Conservation (phyloP, 177 flowering plant genomes). For the Vitis hybrid region DNA sequence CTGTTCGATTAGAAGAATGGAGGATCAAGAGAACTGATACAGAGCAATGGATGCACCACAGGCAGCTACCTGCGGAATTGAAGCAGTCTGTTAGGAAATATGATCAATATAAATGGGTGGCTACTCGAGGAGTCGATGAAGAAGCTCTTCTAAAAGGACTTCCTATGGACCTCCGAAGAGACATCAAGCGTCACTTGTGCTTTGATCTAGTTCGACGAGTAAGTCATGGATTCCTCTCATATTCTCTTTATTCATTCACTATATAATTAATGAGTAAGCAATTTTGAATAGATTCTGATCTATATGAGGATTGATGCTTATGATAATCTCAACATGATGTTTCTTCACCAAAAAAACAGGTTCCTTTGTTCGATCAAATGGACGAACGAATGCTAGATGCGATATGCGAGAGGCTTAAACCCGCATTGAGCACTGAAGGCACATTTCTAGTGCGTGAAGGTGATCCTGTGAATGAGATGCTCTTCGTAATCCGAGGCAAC, state of each 20-base stretch:
- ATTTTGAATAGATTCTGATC: too few relatives aligned
- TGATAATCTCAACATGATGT: too few relatives aligned
- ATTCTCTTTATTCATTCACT: too few relatives aligned
- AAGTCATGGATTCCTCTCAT: slow-evolving; percentile 20
- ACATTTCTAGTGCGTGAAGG: slow-evolving; percentile 88
- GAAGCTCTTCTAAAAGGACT: slow-evolving; percentile 74
- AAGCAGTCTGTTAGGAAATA: slow-evolving; percentile 68
- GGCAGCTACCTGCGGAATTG: slow-evolving; percentile 88
- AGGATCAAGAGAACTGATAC: slow-evolving; percentile 87
- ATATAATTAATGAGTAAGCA: too few relatives aligned
- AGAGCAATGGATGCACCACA: slow-evolving; percentile 96
- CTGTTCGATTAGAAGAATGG: slow-evolving; percentile 92
- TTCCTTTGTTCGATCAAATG: slow-evolving; percentile 88
- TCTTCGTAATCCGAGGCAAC: slow-evolving; percentile 88
- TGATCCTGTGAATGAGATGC: slow-evolving; percentile 92
- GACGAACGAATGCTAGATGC: slow-evolving; percentile 93
- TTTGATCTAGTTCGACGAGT: slow-evolving; percentile 88
- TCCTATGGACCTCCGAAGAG: slow-evolving; percentile 83
- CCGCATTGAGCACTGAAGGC: slow-evolving; percentile 74
- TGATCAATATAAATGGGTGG: slow-evolving; percentile 91
- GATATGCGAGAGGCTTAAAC: slow-evolving; percentile 93
- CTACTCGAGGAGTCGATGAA: slow-evolving; percentile 92
- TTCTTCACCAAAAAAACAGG: slow-evolving; percentile 34
- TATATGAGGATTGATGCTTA: too few relatives aligned
- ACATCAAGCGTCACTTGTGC: slow-evolving; percentile 94